These are phyloP conservation scores for Wickerhamomyces subpelliculosus DNA, from an alignment of 805 yeast genomes.

Conservation along the genomic window DNA sequence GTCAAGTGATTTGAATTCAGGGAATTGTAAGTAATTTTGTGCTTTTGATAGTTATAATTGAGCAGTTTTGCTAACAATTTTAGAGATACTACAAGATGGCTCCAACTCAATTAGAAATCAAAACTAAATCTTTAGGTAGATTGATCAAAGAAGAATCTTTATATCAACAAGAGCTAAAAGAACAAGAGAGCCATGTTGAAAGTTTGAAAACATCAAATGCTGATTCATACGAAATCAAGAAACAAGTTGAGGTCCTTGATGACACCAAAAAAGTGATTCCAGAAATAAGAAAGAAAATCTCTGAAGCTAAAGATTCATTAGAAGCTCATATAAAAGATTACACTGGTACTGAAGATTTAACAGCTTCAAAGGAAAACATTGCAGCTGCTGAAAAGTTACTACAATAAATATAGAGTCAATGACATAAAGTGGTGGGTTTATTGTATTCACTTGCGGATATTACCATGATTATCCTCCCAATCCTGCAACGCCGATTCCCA, in stretches of 20 bases:
- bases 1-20: too few relatives aligned
- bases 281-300: slow-evolving; percentile 35
- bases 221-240: slow-evolving; percentile 63
- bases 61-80: neutral
- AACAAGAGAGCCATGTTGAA: slow-evolving; percentile 43
- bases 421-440: neutral
- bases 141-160: slow-evolving; percentile 58
- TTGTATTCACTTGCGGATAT: slow-evolving; percentile 10
- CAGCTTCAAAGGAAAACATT: slow-evolving; percentile 21
- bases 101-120: slow-evolving; percentile 66
- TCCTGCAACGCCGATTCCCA: slow-evolving; percentile 59
- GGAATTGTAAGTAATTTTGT: too few relatives aligned
- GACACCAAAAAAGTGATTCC: slow-evolving; percentile 51
- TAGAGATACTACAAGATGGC: slow-evolving; percentile 51
- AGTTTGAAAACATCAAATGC: slow-evolving; percentile 37
- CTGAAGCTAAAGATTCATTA: slow-evolving; percentile 31
- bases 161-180: slow-evolving; percentile 52
- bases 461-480: slow-evolving; percentile 43
- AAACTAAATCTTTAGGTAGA: slow-evolving; percentile 60
- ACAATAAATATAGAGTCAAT: neutral
- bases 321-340: slow-evolving; percentile 31
- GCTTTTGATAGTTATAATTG: too few relatives aligned
- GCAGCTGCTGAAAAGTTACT: slow-evolving; percentile 19
- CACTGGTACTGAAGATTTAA: slow-evolving; percentile 27
- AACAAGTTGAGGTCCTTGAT: slow-evolving; percentile 41